Base-by-base conservation (phyloP, 2,329 filamentous ascomycete genomes). In the Monosporascus sp. region DNA sequence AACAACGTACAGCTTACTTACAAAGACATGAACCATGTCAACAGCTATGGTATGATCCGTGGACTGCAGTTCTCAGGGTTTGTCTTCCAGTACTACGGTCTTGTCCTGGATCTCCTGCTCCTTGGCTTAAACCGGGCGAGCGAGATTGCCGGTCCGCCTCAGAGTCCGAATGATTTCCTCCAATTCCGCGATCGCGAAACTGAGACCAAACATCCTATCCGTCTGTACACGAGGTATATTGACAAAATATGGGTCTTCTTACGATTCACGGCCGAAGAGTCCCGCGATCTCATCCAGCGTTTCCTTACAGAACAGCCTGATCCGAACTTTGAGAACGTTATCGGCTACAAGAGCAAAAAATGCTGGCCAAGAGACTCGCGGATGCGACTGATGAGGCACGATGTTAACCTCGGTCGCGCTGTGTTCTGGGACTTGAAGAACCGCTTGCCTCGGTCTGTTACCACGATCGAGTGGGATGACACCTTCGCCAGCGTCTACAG, bases 381-480 rank as follows among this genome's bases (percentile, higher is more conserved):
- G 49, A 99, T 99, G 95, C 87, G 95, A 46, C 75, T 99, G 64
- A 99, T 99, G 94, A 86, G 94, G 58, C 94, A 99, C 71, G 94
- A 99, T 73, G 95, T 99, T 61, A 97, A 99, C 64, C 85, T 99
- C 43, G 94, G 95, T 43, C 87, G 95, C 56, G 95, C 95, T 55
- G 94, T 97, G 2, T 99, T 99, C 76, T 99, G 94, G 94, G 93
- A 99, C 68, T 74, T 99, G 70, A 97, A 99, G 81, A 99, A 99
- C 71, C 86, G 94, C 41, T 78, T 99, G 52, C 95, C 94, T 24
- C 84, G 94, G 61, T 97, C 92, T 2, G 86, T 99, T 45, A 99
- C 94, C 1, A 99, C 94, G 0, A 95, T 99, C 55, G 94, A 99
- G 60, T 99, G 94, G 94, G 94, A 99, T 63, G 94, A 99, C 69